Evolutionary conservation across 441 rosid species (phyloP).

Genomic region (Manihot esculenta): DNA sequence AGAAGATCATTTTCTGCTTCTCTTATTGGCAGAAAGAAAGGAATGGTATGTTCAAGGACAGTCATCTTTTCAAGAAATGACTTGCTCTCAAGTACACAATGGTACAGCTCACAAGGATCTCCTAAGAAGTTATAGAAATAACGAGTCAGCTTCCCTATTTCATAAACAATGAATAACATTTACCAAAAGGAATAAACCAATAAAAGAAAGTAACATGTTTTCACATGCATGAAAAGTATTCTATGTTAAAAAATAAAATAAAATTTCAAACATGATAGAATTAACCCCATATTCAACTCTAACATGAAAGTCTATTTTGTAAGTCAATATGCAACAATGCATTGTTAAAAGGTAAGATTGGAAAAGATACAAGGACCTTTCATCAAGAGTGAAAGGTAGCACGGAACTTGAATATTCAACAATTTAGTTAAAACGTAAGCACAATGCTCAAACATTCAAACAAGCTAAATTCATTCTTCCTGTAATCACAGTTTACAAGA

Average conservation of each 20-base stretch:
- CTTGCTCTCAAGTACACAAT: conserved; percentile 90
- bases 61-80: conserved; percentile 96
- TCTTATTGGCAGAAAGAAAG: conserved; percentile 85
- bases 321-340: neutral
- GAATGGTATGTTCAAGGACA: conserved; percentile 89
- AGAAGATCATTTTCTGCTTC: conserved; percentile 93
- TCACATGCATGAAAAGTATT: neutral
- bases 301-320: neutral
- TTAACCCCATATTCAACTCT: neutral
- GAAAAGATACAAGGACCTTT: neutral
- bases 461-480: neutral
- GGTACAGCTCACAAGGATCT: conserved; percentile 83
- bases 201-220: neutral
- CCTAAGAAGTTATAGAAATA: conserved; percentile 43
- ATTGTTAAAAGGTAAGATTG: conserved; percentile 1
- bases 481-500: neutral
- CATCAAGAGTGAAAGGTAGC: neutral
- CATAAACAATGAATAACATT: conserved; percentile 10
- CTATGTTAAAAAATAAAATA: neutral
- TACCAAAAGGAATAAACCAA: conserved; percentile 6
- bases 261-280: neutral
- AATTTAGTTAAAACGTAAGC: neutral
- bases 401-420: neutral
- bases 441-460: neutral
- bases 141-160: conserved; percentile 18